Conservation (phyloP, 2,329 filamentous ascomycete species). For the Escovopsis sp. region DNA sequence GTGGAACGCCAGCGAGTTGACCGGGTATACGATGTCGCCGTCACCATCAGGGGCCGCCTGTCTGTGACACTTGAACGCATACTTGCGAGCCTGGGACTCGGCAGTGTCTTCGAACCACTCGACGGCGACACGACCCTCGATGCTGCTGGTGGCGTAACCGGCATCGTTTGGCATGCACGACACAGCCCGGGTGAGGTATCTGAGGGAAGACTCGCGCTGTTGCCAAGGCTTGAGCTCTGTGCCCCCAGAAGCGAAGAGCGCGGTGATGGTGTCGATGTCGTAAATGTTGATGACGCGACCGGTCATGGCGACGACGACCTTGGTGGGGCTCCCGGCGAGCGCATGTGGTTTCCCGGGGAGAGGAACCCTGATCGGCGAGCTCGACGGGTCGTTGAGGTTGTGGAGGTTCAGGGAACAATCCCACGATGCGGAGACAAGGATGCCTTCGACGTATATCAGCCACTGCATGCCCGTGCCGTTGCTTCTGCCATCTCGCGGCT, state of each 20-base stretch:
- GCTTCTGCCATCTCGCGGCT: background rate
- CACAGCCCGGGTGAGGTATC: slow-evolving; percentile 88
- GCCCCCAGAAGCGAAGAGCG: slow-evolving; percentile 32
- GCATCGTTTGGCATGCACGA: slow-evolving; percentile 94
- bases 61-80: slow-evolving; percentile 97
- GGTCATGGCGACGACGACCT: slow-evolving; percentile 91
- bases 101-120: slow-evolving; percentile 92
- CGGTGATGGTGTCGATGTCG: slow-evolving; percentile 56
- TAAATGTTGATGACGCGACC: slow-evolving; percentile 90
- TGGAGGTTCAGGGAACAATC: slow-evolving; percentile 83
- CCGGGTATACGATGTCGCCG: slow-evolving; percentile 75
- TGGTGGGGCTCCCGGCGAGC: slow-evolving; percentile 59
- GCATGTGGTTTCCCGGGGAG: slow-evolving; percentile 85
- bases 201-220: slow-evolving; percentile 80
- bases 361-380: slow-evolving; percentile 46
- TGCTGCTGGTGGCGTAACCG: slow-evolving; percentile 82
- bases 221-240: slow-evolving; percentile 67
- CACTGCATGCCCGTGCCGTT: background rate
- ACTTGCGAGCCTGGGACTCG: slow-evolving; percentile 82
- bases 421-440: slow-evolving; percentile 87
- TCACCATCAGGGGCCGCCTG: slow-evolving; percentile 50
- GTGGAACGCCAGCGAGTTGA: slow-evolving; percentile 83
- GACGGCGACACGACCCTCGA: slow-evolving; percentile 89
- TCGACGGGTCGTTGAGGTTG: slow-evolving; percentile 39
- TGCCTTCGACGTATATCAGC: slow-evolving; percentile 25